Evolutionary conservation across 2,329 filamentous ascomycete genomes (phyloP), one percentile per base, ranked within the genome.

Genomic region (Sclerotinia borealis): DNA sequence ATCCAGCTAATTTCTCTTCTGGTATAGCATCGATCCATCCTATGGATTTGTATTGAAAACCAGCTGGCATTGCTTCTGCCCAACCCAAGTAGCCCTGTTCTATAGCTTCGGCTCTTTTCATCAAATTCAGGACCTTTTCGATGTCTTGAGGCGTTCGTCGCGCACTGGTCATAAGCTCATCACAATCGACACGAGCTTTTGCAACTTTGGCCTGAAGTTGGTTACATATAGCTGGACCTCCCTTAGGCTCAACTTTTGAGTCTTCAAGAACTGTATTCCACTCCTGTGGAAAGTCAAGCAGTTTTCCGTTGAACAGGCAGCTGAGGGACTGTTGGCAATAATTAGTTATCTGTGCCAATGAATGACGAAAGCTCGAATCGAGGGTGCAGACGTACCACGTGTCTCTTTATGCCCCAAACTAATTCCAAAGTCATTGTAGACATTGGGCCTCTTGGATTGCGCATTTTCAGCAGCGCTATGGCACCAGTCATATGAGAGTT

Each of bases 11-110:
- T 25, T 36, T 27, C 22, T 51, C 52, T 29, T 59, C 27, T 36
- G 54, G n/a, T n/a, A 51, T 25, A 19, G 25, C 29, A 29, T 81
- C 79, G 67, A 83, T 80, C 83, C 83, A 85, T 4, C 79, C 79
- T 4, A 83, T 79, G 1, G 81, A 80, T 69, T 77, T 77, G 73
- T 74, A 79, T n/a, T 72, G 74, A 75, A 81, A 86, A 45, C 78
- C 75, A 0, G 79, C 75, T 0, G 84, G 81, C 8, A 83, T 71
- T 19, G 74, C 74, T 58, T 76, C 74, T 66, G 78, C 78, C 84
- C 84, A 86, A 41, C 72, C 75, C 7, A 78, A 71, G 10, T 80
- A 77, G 54, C 82, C 80, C 29, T 79, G 77, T 66, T 86, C 84
- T 11, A 84, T 72, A 0, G 70, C 74, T 71, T 84, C 79, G 17